Conservation (phyloP, 768 basidiomycete species). For the Tulasnella sp. region DNA sequence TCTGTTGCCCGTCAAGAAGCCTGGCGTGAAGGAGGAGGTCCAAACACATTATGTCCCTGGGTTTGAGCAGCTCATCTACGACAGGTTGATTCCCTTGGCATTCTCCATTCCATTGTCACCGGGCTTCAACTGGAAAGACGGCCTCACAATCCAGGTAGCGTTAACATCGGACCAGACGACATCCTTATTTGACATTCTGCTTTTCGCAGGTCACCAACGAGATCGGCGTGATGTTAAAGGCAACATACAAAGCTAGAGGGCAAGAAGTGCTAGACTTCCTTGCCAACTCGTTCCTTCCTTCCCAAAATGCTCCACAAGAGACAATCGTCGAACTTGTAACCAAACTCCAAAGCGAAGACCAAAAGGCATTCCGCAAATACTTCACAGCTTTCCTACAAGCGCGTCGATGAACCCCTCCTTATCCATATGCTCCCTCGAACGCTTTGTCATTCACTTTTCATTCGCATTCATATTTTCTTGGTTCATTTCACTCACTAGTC, state of each 20-base stretch:
- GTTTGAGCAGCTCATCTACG: slow-evolving; percentile 89
- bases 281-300: slow-evolving; percentile 72
- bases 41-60: slow-evolving; percentile 59
- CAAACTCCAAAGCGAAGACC: slow-evolving; percentile 69
- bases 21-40: slow-evolving; percentile 35
- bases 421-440: not conserved
- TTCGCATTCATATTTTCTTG: slow-evolving; percentile 14
- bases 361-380: slow-evolving; percentile 77
- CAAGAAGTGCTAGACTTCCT: slow-evolving; percentile 82
- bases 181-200: not conserved
- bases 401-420: not conserved
- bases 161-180: not conserved
- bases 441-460: slow-evolving; percentile 9
- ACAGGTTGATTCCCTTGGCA: slow-evolving; percentile 72
- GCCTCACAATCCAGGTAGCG: slow-evolving; percentile 76
- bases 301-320: slow-evolving; percentile 80
- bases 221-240: slow-evolving; percentile 79
- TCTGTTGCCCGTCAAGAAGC: slow-evolving; percentile 39
- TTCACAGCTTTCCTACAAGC: slow-evolving; percentile 69
- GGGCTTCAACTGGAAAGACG: slow-evolving; percentile 84
- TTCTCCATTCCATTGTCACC: slow-evolving; percentile 77
- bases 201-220: slow-evolving; percentile 74
- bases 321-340: slow-evolving; percentile 72
- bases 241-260: slow-evolving; percentile 70
- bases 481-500: slow-evolving; percentile 1